These are phyloP conservation scores for Cryptococcus sp. DNA, from an alignment of 1,284 basidiomycete species.

Conservation along the genomic window DNA sequence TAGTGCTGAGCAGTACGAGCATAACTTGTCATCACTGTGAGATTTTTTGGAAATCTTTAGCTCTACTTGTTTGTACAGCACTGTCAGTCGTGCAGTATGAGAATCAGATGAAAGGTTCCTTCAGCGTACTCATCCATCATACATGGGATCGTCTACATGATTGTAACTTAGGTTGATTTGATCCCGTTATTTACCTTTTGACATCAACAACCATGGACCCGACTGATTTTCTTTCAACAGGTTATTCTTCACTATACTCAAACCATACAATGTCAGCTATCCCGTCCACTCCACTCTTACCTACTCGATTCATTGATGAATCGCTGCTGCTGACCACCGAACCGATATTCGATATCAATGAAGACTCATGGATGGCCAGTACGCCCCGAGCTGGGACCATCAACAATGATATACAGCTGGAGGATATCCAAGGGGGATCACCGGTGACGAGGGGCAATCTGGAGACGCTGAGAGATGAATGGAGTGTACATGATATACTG, in stretches of 20 bases:
- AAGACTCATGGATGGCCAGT: background rate
- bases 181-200: background rate
- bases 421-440: no score
- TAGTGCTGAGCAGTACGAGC: slow-evolving; percentile 7
- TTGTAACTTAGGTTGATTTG: background rate
- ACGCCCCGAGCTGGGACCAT: no score
- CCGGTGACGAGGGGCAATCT: no score
- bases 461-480: no score
- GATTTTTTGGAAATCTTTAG: no score
- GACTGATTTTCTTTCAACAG: background rate
- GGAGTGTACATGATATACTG: no score
- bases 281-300: slow-evolving; percentile 6
- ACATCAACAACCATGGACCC: background rate
- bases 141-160: background rate
- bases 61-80: no score
- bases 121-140: background rate
- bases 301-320: background rate
- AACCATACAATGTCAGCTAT: background rate
- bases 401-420: no score
- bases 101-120: no score
- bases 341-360: slow-evolving; percentile 5
- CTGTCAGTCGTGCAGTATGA: background rate
- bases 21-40: slow-evolving; percentile 2
- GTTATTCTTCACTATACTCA: background rate
- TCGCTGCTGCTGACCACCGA: slow-evolving; percentile 5